phyloP scores from a whole-genome alignment of 2,329 filamentous ascomycete genomes.

The Botryotinia globosa region DNA sequence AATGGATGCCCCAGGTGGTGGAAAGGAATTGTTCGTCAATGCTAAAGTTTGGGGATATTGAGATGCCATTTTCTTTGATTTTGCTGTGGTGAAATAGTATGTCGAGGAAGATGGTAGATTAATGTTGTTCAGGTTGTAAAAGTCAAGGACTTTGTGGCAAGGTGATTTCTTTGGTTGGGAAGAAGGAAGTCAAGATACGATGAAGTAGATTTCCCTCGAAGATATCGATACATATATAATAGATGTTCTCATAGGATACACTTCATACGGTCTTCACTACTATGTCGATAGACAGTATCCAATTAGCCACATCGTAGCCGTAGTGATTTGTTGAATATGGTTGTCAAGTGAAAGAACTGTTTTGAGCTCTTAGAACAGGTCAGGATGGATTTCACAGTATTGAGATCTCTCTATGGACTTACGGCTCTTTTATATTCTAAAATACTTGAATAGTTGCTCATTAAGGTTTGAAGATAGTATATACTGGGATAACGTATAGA shows the following conservation, averaged over 20 bases:
- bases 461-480: background rate
- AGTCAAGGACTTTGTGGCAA: background rate
- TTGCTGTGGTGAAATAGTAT: background rate
- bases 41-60: background rate
- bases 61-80: background rate
- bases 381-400: background rate
- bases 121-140: fast-evolving
- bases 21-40: background rate
- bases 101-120: fast-evolving
- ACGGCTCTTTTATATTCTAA: background rate
- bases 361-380: background rate
- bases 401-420: background rate
- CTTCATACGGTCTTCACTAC: background rate
- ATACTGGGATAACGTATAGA: background rate
- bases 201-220: background rate
- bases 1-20: background rate
- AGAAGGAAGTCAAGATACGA: background rate
- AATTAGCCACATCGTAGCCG: background rate
- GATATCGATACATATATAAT: background rate
- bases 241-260: background rate
- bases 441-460: background rate
- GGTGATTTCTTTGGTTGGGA: background rate
- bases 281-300: background rate
- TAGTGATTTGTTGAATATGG: background rate
- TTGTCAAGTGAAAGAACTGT: background rate